Evolutionary conservation across 164 flowering plant species (phyloP), one percentile per base, ranked within the genome.

Genomic region (Liquidambar formosana): DNA sequence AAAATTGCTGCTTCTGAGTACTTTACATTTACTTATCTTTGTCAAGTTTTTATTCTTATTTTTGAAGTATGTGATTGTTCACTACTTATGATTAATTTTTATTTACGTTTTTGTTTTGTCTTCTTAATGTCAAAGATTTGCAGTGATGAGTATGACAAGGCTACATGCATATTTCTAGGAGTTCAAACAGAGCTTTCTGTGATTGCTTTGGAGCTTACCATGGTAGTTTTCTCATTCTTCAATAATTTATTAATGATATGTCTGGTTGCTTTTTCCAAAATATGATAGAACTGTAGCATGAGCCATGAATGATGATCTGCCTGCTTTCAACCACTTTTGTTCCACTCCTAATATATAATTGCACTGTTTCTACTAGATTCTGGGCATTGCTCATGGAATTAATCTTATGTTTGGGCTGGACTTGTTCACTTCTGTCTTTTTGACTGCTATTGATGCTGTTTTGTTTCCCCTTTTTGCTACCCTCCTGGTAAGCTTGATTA

Each of bases 331-430:
- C 8, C 4, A 5, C 0, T 23, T 8, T 6, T 44, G 5, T 52
- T 16, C 8, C 49, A 21, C 22, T 46, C 4, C 61, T 79, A 51
- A 74, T 26, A 23, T 64, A 27, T 27, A 10, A 54, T 74, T 63
- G 27, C 23, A 1, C 54, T 73, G 33, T 21, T 68, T 71, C 59
- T 70, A 58, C 56, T 74, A 95, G 99, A 77, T 91, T 75, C 67
- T 91, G 65, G 99, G 99, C 57, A 82, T 88, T 63, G 94, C 98
- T 28, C 89, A 86, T 81, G 89, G 88, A 27, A 89, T 95, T 49
- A 84, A 87, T 82, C 81, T 83, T 73, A 80, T 91, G 38, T 78
- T 90, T 61, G 97, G 97, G 67, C 61, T 87, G 77, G 93, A 90
- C 75, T 76, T 93, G 69, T 77, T 85, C 26, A 83, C 78, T 58